Conservation (phyloP, 805 yeast species). For the Clavispora phyllophila region DNA sequence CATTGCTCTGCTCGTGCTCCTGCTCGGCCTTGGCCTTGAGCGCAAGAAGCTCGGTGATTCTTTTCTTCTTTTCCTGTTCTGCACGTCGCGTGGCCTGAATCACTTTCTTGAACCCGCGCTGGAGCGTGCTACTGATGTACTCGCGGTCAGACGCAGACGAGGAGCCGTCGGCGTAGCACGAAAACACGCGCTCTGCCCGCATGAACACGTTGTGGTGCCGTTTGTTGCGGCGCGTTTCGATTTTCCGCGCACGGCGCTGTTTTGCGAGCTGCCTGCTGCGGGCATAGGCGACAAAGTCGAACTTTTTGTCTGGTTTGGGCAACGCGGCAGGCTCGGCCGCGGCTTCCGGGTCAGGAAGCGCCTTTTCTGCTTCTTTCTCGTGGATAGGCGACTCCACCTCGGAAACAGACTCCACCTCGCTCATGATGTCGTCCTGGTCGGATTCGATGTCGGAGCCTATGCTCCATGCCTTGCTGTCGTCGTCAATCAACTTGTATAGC, state of each 20-base stretch:
- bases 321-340: conserved; percentile 10
- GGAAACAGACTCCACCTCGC: conserved; percentile 4
- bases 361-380: conserved; percentile 1
- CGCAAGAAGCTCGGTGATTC: conserved; percentile 13
- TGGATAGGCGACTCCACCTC: conserved; percentile 5
- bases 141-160: conserved; percentile 19
- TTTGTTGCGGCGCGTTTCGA: conserved; percentile 14
- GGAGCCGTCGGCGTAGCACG: conserved; percentile 29
- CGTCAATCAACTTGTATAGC: conserved; percentile 51
- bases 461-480: conserved; percentile 29
- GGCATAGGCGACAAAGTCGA: conserved; percentile 59
- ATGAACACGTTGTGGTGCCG: conserved; percentile 29
- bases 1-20: conserved; percentile 27
- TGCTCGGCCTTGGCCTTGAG: conserved; percentile 19
- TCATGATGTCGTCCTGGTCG: conserved; percentile 20
- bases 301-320: conserved; percentile 14
- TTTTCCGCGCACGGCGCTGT: conserved; percentile 22
- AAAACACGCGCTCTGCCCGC: conserved; percentile 33
- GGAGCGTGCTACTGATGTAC: conserved; percentile 19
- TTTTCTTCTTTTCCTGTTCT: conserved; percentile 12
- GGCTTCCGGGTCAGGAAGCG: too few species aligned
- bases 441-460: conserved; percentile 12
- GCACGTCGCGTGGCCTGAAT: conserved; percentile 28
- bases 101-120: conserved; percentile 27
- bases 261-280: conserved; percentile 38